Percentiles rank a stretch among this genome's conserved stretches.
These are phyloP conservation scores for Lasiodiplodia sp. DNA, from an alignment of 2,329 filamentous ascomycete species.

Conservation along the genomic window DNA sequence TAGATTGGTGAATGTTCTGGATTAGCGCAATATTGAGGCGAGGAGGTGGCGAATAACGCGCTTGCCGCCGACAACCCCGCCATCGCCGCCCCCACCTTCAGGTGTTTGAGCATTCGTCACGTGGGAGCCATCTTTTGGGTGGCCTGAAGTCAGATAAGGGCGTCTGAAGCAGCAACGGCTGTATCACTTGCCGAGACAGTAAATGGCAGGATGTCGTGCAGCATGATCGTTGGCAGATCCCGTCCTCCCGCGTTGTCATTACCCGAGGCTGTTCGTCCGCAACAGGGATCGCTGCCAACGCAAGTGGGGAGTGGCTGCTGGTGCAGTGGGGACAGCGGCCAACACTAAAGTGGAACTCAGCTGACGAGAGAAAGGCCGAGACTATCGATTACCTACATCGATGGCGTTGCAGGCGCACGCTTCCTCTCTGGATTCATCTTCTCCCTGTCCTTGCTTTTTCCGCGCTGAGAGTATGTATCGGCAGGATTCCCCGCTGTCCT, in stretches of 20 bases:
- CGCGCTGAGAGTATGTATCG: background rate
- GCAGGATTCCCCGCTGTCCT: background rate
- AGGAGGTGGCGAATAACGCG: background rate
- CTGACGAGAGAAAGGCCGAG: background rate
- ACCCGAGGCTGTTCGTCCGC: background rate
- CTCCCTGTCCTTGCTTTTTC: background rate
- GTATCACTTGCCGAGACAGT: background rate
- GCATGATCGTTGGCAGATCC: background rate
- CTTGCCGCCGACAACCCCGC: slow-evolving; percentile 1
- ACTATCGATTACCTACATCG: background rate
- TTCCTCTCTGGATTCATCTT: background rate
- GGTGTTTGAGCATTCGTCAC: background rate
- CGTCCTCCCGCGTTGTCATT: background rate
- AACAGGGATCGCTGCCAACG: slow-evolving; percentile 1
- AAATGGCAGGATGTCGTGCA: background rate
- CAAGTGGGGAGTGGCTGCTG: slow-evolving; percentile 5
- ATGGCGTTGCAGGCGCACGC: background rate
- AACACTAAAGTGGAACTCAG: slow-evolving; percentile 6
- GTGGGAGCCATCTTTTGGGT: background rate
- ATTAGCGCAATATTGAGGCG: background rate
- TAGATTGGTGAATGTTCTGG: background rate
- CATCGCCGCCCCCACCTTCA: background rate
- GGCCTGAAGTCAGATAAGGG: background rate
- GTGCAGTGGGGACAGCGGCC: background rate
- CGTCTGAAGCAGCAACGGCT: background rate